phyloP scores from a whole-genome alignment of 352 stramenopile species.

The Phytophthora pseudosyringae region DNA sequence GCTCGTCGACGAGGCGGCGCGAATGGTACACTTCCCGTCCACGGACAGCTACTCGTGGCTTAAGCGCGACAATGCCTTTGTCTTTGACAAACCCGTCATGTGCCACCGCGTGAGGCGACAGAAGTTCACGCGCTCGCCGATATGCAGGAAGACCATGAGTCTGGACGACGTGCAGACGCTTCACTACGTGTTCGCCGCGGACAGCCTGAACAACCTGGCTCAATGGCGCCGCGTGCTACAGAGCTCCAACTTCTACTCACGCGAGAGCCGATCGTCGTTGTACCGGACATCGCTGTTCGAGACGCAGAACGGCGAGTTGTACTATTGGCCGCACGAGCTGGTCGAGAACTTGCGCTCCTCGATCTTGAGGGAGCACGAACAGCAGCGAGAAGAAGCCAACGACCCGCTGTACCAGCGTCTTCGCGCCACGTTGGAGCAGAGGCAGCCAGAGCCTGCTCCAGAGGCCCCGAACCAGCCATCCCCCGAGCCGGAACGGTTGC shows the following conservation, averaged over 20 bases:
- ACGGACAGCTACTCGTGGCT: slow-evolving; percentile 47
- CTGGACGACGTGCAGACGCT: slow-evolving; percentile 42
- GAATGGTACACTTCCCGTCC: slow-evolving; percentile 32
- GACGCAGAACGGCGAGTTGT: slow-evolving; percentile 41
- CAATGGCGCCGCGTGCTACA: slow-evolving; percentile 49
- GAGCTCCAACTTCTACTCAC: slow-evolving; percentile 32
- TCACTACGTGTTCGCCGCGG: slow-evolving; percentile 50
- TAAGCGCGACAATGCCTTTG: slow-evolving; percentile 47
- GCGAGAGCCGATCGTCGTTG: slow-evolving; percentile 20
- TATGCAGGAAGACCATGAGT: slow-evolving; percentile 53
- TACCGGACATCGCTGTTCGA: slow-evolving; percentile 29
- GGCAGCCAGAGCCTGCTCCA: not conserved
- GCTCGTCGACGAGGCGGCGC: slow-evolving; percentile 43
- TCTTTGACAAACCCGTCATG: slow-evolving; percentile 53
- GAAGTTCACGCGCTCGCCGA: slow-evolving; percentile 49
- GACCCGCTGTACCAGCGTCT: slow-evolving; percentile 37
- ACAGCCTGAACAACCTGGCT: slow-evolving; percentile 42
- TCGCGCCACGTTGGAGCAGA: slow-evolving; percentile 25
- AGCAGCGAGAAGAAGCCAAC: slow-evolving; percentile 30
- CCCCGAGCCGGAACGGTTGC: slow-evolving; percentile 4
- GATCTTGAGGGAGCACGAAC: slow-evolving; percentile 34
- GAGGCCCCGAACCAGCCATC: not conserved
- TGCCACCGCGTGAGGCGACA: slow-evolving; percentile 37
- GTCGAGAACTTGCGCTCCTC: slow-evolving; percentile 41
- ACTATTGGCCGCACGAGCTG: slow-evolving; percentile 51